Conservation (phyloP, 495 filamentous ascomycete species). For the Clavariopsis aquatica region DNA sequence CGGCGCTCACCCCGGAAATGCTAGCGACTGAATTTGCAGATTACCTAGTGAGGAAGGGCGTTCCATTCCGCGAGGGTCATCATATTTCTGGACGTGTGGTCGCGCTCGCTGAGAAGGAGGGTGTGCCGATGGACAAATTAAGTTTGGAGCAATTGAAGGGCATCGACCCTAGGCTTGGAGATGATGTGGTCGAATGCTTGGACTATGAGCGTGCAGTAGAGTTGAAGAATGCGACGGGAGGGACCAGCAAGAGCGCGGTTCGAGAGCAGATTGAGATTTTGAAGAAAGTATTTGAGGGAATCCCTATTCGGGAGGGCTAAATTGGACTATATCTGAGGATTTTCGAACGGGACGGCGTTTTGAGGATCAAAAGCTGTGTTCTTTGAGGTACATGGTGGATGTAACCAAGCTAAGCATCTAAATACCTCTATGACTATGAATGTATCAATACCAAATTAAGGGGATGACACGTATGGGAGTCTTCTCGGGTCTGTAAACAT, state of each 20-base stretch:
- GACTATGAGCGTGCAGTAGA: conserved; percentile 89
- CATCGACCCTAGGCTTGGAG: conserved; percentile 73
- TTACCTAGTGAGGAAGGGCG: conserved; percentile 87
- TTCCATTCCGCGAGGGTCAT: conserved; percentile 80
- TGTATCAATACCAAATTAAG: neutral
- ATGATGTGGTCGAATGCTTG: conserved; percentile 72
- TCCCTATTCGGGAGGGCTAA: neutral
- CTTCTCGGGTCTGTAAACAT: no score
- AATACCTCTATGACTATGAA: neutral
- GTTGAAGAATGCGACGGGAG: conserved; percentile 76
- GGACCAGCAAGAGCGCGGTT: conserved; percentile 74
- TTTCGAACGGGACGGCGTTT: neutral
- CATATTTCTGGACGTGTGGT: conserved; percentile 86
- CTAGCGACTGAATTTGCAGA: conserved; percentile 73
- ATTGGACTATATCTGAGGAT: neutral
- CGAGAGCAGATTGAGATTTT: conserved; percentile 76
- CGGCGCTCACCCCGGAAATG: conserved; percentile 68
- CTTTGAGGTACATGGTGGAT: neutral
- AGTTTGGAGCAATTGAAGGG: conserved; percentile 66
- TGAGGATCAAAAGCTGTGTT: neutral
- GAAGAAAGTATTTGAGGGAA: conserved; percentile 51
- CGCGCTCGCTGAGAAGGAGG: conserved; percentile 68
- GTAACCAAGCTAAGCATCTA: neutral
- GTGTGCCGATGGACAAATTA: conserved; percentile 75
- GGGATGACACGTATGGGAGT: neutral